These are phyloP conservation scores for Scytalidium sp. DNA, from an alignment of 2,329 filamentous ascomycete species.

Conservation along the genomic window DNA sequence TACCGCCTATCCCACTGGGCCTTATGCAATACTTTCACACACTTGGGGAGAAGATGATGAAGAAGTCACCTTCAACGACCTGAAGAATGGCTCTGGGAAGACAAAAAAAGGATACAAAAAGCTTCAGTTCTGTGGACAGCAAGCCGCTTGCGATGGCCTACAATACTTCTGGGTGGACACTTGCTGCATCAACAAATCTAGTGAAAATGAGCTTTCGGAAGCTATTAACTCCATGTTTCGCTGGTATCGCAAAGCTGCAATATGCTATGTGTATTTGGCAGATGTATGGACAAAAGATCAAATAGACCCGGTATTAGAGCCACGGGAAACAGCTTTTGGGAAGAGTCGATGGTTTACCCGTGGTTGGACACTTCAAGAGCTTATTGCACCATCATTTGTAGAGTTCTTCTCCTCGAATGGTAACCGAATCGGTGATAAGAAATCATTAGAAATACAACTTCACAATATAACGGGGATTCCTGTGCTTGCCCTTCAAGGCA, in stretches of 20 bases:
- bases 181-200: constrained; percentile 18
- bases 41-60: constrained; percentile 6
- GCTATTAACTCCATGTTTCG: constrained; percentile 22
- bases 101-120: constrained; percentile 4
- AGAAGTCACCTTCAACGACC: constrained; percentile 6
- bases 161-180: constrained; percentile 12
- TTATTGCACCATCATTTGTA: constrained; percentile 5
- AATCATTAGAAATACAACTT: constrained; percentile 18
- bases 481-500: constrained; percentile 16
- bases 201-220: constrained; percentile 10
- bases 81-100: constrained; percentile 6
- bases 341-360: constrained; percentile 8
- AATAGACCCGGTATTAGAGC: constrained; percentile 8
- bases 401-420: constrained; percentile 10
- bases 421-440: constrained; percentile 8
- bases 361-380: constrained; percentile 6
- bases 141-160: constrained; percentile 4
- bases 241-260: constrained; percentile 14
- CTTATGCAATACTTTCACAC: constrained; percentile 5
- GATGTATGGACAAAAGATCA: constrained; percentile 10
- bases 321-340: constrained; percentile 9
- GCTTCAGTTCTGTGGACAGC: constrained; percentile 6
- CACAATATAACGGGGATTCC: constrained; percentile 25
- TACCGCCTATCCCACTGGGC: background rate
- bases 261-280: constrained; percentile 12